A percentile compares a stretch with the other conserved stretches of the same genome.
These are phyloP conservation scores for Solanum ahanhuiri DNA, from an alignment of 257 asterid species.

Conservation along the genomic window DNA sequence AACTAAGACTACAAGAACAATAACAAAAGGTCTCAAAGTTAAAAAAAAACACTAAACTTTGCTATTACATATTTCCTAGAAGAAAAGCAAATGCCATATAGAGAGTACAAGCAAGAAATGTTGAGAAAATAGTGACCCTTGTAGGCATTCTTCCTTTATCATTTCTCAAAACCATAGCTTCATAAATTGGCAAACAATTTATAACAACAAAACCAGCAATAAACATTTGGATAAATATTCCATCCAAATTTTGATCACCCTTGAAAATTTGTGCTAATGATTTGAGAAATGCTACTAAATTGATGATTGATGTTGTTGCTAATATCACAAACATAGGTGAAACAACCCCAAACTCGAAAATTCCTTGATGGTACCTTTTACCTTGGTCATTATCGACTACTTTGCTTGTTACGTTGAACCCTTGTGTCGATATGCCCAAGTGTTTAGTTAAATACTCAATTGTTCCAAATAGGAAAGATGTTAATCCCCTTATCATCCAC, in stretches of 20 bases:
- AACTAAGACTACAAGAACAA: background rate
- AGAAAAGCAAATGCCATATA: slow-evolving; percentile 4
- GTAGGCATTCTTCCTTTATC: slow-evolving; percentile 60
- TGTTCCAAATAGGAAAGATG: slow-evolving; percentile 41
- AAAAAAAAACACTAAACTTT: background rate
- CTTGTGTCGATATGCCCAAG: slow-evolving; percentile 45
- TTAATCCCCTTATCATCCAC: slow-evolving; percentile 53
- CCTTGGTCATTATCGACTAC: slow-evolving; percentile 36
- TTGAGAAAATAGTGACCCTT: slow-evolving; percentile 28
- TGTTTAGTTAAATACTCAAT: slow-evolving; percentile 35
- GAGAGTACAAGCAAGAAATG: slow-evolving; percentile 22
- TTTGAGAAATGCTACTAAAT: slow-evolving; percentile 13
- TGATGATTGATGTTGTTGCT: background rate
- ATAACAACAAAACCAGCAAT: slow-evolving; percentile 42
- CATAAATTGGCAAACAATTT: slow-evolving; percentile 55
- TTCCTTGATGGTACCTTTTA: slow-evolving; percentile 48
- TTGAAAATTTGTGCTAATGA: slow-evolving; percentile 13
- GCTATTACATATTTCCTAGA: background rate
- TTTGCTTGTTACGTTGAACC: slow-evolving; percentile 63
- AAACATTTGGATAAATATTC: slow-evolving; percentile 20
- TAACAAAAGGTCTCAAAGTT: background rate
- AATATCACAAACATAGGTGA: slow-evolving; percentile 37
- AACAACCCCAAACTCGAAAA: slow-evolving; percentile 46
- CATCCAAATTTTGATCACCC: slow-evolving; percentile 11
- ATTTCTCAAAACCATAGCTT: slow-evolving; percentile 48